Percentiles rank a stretch among this genome's conserved stretches.
These are phyloP conservation scores for Saussurea involucrata DNA, from an alignment of 129 eudicot species.

Conservation along the genomic window DNA sequence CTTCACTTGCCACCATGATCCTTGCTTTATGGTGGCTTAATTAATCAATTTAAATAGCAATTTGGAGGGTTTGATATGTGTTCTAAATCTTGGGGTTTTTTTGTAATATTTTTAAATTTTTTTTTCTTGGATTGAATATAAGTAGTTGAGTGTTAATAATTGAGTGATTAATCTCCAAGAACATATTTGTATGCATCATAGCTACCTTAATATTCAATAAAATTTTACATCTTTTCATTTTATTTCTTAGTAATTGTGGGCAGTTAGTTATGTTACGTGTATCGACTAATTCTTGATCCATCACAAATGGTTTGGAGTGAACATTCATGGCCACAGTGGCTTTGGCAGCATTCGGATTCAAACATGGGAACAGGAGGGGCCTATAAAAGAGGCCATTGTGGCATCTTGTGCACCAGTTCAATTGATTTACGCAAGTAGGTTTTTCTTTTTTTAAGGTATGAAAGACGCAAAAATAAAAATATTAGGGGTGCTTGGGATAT, in stretches of 20 bases:
- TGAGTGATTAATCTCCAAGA: constrained; percentile 6
- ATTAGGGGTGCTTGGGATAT: too few relatives aligned
- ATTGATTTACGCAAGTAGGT: too few relatives aligned
- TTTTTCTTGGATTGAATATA: constrained; percentile 12
- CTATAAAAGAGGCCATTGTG: too few relatives aligned
- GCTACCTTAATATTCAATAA: constrained; percentile 24
- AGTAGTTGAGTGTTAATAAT: constrained; percentile 27
- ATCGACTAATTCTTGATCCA: neutral
- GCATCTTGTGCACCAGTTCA: too few relatives aligned
- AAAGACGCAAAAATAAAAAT: too few relatives aligned
- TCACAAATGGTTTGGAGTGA: neutral
- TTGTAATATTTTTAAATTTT: constrained; percentile 9
- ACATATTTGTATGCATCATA: neutral
- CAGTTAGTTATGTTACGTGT: too few relatives aligned
- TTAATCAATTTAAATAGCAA: neutral
- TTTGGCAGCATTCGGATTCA: too few relatives aligned
- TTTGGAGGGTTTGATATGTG: constrained; percentile 14
- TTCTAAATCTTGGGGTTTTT: constrained; percentile 13
- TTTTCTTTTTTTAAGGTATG: too few relatives aligned
- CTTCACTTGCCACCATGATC: constrained; percentile 7
- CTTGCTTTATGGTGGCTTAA: constrained; percentile 5
- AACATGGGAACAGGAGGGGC: too few relatives aligned
- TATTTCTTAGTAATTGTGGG: neutral
- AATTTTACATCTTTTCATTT: neutral
- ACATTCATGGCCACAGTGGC: too few relatives aligned